These are phyloP conservation scores for Cercospora canescens DNA, from an alignment of 2,329 filamentous ascomycete species.

Conservation along the genomic window DNA sequence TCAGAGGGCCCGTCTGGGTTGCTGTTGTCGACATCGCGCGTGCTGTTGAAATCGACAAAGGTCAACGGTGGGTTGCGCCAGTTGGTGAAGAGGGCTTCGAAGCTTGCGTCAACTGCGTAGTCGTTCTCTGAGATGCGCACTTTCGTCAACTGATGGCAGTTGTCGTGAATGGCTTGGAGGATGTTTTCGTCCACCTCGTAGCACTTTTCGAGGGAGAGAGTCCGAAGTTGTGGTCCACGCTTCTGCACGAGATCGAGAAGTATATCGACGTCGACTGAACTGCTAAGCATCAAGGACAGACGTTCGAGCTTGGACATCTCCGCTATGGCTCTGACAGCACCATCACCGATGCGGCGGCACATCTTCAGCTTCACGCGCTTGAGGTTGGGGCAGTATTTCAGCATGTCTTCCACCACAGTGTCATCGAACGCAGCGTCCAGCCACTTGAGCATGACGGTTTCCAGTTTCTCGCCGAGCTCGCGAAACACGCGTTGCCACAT, in stretches of 20 bases:
- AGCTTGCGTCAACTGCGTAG: constrained; percentile 72
- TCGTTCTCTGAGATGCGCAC: constrained; percentile 80
- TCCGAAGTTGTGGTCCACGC: constrained; percentile 68
- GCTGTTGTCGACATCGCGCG: constrained; percentile 72
- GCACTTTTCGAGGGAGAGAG: constrained; percentile 74
- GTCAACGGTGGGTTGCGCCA: constrained; percentile 74
- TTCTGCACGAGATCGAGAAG: constrained; percentile 62
- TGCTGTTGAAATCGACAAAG: constrained; percentile 74
- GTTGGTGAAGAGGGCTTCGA: constrained; percentile 68
- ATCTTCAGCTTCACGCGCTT: constrained; percentile 76
- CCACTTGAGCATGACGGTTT: constrained; percentile 74
- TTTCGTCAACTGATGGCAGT: constrained; percentile 70
- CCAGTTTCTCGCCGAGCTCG: constrained; percentile 64
- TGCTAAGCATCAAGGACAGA: constrained; percentile 69
- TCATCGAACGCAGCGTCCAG: constrained; percentile 82
- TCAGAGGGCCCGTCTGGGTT: constrained; percentile 64
- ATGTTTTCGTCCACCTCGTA: constrained; percentile 66
- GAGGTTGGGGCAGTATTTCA: constrained; percentile 65
- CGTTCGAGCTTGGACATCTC: constrained; percentile 66
- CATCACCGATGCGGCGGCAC: constrained; percentile 71
- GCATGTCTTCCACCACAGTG: constrained; percentile 63
- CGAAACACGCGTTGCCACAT: constrained; percentile 73
- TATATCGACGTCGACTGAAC: constrained; percentile 56
- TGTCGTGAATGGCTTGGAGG: constrained; percentile 67
- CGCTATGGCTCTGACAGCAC: constrained; percentile 65